Evolutionary conservation across 2,329 filamentous ascomycete genomes (phyloP), one percentile per base, ranked within the genome.

Genomic region (Cadophora sp.): DNA sequence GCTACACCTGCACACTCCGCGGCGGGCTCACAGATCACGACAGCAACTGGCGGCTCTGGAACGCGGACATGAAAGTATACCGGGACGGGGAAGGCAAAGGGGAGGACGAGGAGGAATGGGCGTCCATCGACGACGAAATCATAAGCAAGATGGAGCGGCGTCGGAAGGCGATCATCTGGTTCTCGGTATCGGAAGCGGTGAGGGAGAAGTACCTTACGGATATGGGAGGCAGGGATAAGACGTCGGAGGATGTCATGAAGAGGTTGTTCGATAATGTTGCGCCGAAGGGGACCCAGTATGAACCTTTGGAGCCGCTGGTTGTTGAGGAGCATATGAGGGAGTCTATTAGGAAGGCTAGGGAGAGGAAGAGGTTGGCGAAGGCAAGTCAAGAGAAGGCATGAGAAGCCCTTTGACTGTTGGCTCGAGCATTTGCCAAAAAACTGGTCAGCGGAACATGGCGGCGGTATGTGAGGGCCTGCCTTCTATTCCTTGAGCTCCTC

Each of bases 1-100:
- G 64, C 64, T 53, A 61, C 39, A 51, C 48, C 7, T 61, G 58
- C 41, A 66, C 60, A 33, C 56, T 66, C 14, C 58, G 64, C 33
- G 64, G 64, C 18, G 59, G 58, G 20, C 33, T 66, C 13, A 66
- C 64, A 13, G 64, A 66, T 16, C 24, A 48, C 6, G 41, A 66
- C 18, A 43, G 27, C 22, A 66, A 66, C n/a, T 66, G 64, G 64
- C 47, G 64, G 3, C 64, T 66, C 16, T 66, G 64, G 64, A 66
- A 66, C 24, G 64, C 64, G 20, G 64, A 66, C 39, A 66, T 66
- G 64, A 66, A 66, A 33, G 58, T 66, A 2, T 66, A 56, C n/a
- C 58, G 64, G 9, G 64, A 66, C 39, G 64, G 64, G 22, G 45
- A 50, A 20, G 58, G 64, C 14, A 53, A 55, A 7, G 47, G 39